Base-by-base conservation (phyloP, 23 red algal species). In the Gracilariopsis chorda region DNA sequence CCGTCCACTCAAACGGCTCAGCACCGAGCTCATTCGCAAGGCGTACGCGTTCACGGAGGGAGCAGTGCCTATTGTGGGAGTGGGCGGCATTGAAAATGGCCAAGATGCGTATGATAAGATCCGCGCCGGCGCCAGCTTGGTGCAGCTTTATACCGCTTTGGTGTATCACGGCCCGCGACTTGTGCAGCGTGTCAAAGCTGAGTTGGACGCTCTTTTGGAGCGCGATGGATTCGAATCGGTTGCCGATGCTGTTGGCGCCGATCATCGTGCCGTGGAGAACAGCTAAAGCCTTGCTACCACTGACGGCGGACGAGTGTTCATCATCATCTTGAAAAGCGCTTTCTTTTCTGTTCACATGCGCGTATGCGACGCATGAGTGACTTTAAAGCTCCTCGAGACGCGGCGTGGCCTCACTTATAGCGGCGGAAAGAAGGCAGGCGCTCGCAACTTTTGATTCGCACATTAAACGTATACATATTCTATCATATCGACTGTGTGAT, bases 91-190 rank as follows among this genome's bases (percentile, higher is more conserved):
- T 35, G 88, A 81, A 80, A 62, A 63, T 17, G 96, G 92, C 7
- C 87, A 90, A 7, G 92, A 98, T 43, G 96, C 96, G 9, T 98
- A 98, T 65, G 93, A 88, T 11, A 98, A 98, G 65, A 95, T 98
- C 62, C 92, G 96, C 39, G 92, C 92, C 4, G 96, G 96, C 12
- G 96, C 96, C 28, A 88, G 87, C n/a, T 89, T 98, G 60, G 92
- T 98, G 19, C 78, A 95, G 56, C 41, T 98, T 12, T 98, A 98
- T 25, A 98, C 96, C 33, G 92, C 92, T 24, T 55, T 98, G 40
- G 71, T 65, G 6, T 96, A 96, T 81, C 55, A 96, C 12, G 94
- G 92, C 7, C 96, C 96, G 51, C 80, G 58, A 39, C 48, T 93
- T 7, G 82, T 95, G 35, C 32, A 61, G 43, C 74, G 96, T n/a